Evolutionary conservation across 164 flowering plant species (phyloP).

Genomic region (Nymphaea thermarum): DNA sequence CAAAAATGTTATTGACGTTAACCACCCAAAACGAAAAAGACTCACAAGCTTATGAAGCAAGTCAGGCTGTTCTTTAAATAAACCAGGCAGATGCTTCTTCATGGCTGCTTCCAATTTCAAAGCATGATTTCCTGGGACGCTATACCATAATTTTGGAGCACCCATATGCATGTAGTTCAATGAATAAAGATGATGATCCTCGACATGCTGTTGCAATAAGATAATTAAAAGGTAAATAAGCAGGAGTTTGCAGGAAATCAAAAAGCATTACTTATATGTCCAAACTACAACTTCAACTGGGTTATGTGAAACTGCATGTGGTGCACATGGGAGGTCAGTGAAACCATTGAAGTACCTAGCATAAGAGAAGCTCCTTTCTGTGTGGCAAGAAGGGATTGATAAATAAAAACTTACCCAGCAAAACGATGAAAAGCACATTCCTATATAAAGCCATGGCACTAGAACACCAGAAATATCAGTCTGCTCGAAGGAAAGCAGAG

Average conservation of each 20-base stretch:
- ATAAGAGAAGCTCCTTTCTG: neutral
- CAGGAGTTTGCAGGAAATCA: no score
- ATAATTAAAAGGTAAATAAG: no score
- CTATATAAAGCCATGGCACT: conserved; percentile 50
- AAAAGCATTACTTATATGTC: no score
- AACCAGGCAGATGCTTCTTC: conserved; percentile 87
- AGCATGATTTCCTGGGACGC: conserved; percentile 74
- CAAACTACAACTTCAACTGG: no score
- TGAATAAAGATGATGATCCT: conserved; percentile 95
- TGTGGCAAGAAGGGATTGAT: neutral
- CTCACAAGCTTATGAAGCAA: conserved; percentile 95
- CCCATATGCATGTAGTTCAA: conserved; percentile 95
- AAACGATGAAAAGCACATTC: conserved; percentile 83
- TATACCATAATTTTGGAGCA: conserved; percentile 96
- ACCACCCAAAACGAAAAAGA: neutral
- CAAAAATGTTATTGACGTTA: no score
- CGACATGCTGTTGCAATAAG: conserved; percentile 55
- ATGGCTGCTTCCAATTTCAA: conserved; percentile 69
- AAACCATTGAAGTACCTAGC: no score
- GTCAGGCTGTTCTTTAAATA: conserved; percentile 94
- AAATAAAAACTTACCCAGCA: conserved; percentile 20
- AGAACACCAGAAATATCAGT: conserved; percentile 23
- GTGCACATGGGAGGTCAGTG: no score
- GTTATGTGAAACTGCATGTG: no score
- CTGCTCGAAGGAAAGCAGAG: conserved; percentile 65